These are phyloP conservation scores for Spathaspora passalidarum DNA, from an alignment of 805 yeast species.

Conservation along the genomic window DNA sequence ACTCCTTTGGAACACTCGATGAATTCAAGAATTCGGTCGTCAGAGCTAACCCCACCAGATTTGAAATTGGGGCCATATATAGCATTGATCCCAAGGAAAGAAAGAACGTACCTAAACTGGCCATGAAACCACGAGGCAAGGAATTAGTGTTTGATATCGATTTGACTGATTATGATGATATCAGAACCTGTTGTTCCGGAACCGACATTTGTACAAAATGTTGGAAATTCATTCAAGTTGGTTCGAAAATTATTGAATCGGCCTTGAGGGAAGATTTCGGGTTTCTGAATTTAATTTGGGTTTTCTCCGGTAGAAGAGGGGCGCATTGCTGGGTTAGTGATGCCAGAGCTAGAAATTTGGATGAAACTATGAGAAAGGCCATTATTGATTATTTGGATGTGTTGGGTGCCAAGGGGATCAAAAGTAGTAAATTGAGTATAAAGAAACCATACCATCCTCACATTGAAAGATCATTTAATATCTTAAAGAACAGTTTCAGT, in stretches of 20 bases:
- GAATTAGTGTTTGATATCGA: slow-evolving; percentile 96
- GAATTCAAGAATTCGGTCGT: slow-evolving; percentile 80
- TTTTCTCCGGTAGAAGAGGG: slow-evolving; percentile 97
- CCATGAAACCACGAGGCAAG: slow-evolving; percentile 77
- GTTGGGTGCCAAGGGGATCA: slow-evolving; percentile 35
- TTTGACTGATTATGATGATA: slow-evolving; percentile 92
- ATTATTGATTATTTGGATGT: slow-evolving; percentile 84
- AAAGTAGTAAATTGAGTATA: slow-evolving; percentile 50
- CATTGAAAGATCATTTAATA: slow-evolving; percentile 67
- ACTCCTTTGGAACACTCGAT: slow-evolving; percentile 61
- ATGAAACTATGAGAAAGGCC: slow-evolving; percentile 71
- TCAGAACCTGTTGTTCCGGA: slow-evolving; percentile 89
- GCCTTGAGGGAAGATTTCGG: slow-evolving; percentile 88
- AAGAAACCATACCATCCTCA: slow-evolving; percentile 90
- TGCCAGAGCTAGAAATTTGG: slow-evolving; percentile 67
- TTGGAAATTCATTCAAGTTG: slow-evolving; percentile 89
- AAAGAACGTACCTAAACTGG: slow-evolving; percentile 68
- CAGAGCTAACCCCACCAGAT: slow-evolving; percentile 77
- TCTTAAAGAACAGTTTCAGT: slow-evolving; percentile 61
- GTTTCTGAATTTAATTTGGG: slow-evolving; percentile 84
- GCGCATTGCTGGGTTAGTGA: slow-evolving; percentile 99
- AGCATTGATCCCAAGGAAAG: slow-evolving; percentile 84
- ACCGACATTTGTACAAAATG: slow-evolving; percentile 84
- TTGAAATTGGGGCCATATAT: slow-evolving; percentile 93
- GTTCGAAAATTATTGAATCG: slow-evolving; percentile 67